Conservation (phyloP, 2,329 filamentous ascomycete species). For the Aspergillus neotritici region DNA sequence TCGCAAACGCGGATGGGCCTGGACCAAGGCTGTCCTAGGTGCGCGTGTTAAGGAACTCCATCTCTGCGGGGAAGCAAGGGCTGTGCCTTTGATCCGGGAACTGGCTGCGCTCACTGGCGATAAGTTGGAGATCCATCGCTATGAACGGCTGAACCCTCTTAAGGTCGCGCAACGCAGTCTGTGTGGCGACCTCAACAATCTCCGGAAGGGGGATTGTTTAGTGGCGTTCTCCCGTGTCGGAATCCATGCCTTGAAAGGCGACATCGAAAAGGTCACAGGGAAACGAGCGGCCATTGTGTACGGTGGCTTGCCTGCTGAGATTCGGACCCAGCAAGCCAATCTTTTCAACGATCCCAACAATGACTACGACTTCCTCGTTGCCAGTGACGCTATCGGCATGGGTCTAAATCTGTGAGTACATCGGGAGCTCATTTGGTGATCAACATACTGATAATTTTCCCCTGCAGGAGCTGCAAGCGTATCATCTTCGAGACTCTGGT, state of each 20-base stretch:
- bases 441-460: too few relatives aligned
- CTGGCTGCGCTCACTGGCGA: conserved; percentile 77
- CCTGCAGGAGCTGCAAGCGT: conserved; percentile 65
- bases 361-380: conserved; percentile 90
- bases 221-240: conserved; percentile 78
- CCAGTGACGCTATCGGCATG: conserved; percentile 96
- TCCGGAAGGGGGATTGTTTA: conserved; percentile 85
- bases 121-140: conserved; percentile 71
- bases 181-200: conserved; percentile 55
- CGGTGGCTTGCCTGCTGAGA: conserved; percentile 85
- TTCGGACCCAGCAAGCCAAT: conserved; percentile 80
- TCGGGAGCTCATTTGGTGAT: background rate
- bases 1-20: conserved; percentile 77
- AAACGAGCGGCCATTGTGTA: conserved; percentile 88
- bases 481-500: conserved; percentile 74
- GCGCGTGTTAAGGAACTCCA: conserved; percentile 84
- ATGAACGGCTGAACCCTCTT: conserved; percentile 76
- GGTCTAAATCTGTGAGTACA: conserved; percentile 73
- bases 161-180: conserved; percentile 61
- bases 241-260: conserved; percentile 72
- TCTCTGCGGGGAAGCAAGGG: conserved; percentile 83
- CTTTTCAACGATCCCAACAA: conserved; percentile 94
- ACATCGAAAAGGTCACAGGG: conserved; percentile 70
- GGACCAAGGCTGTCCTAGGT: conserved; percentile 86
- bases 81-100: conserved; percentile 70